Evolutionary conservation across 2,329 filamentous ascomycete species (phyloP).

Genomic region (Cladosporium oxysporum): DNA sequence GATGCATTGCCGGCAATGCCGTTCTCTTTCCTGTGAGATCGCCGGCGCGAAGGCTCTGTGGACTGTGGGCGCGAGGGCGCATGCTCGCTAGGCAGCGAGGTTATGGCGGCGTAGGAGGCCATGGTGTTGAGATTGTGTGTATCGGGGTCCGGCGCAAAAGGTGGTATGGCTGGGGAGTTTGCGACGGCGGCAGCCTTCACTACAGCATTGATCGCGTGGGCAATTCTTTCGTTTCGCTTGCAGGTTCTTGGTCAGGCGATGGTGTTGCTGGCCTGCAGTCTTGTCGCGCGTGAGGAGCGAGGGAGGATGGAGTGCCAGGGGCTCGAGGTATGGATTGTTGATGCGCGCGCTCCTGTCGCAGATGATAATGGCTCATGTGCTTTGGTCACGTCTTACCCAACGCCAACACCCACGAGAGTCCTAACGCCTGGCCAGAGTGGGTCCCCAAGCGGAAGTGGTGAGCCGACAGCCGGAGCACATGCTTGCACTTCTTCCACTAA

Average conservation of each 20-base stretch:
- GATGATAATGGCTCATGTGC: constrained; percentile 13
- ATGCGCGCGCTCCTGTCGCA: constrained; percentile 5
- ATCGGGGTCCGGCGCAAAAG: neutral
- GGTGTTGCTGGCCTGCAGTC: constrained; percentile 18
- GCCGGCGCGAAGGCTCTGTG: constrained; percentile 52
- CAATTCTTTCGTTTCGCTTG: neutral
- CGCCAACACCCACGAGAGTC: neutral
- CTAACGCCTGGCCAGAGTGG: neutral
- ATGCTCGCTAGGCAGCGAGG: constrained; percentile 40
- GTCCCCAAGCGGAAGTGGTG: neutral
- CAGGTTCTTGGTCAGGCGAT: neutral
- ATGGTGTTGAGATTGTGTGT: constrained; percentile 32
- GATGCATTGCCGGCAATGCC: constrained; percentile 74
- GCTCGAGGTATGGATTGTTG: neutral
- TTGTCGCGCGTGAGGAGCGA: neutral
- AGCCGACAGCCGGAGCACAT: neutral
- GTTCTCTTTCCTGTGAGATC: constrained; percentile 69
- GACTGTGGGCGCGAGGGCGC: constrained; percentile 43
- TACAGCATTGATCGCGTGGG: constrained; percentile 9
- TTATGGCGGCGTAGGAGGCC: constrained; percentile 51
- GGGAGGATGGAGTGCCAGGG: neutral
- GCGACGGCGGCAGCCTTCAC: neutral
- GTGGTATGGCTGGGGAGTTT: neutral
- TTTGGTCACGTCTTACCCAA: constrained; percentile 14
- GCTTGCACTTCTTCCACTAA: neutral